Evolutionary conservation across 1,284 basidiomycete species (phyloP).

Genomic region (Ustilago loliicola): DNA sequence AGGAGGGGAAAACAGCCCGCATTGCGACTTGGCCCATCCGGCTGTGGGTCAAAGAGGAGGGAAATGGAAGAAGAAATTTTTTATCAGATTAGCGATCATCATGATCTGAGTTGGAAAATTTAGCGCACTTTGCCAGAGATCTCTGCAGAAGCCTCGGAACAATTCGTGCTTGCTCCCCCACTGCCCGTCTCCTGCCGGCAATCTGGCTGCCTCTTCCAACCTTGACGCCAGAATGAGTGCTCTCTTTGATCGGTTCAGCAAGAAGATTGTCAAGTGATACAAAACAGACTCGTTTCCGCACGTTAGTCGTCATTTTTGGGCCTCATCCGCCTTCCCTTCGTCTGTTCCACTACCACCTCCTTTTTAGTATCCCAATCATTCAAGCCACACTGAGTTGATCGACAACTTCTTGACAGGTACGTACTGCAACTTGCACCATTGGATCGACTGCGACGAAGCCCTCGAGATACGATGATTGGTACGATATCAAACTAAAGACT

Average conservation of each 20-base stretch:
- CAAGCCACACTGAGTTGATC: not conserved
- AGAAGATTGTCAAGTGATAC: not conserved
- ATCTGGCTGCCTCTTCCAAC: not conserved
- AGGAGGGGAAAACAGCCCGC: not conserved
- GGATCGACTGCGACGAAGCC: no score
- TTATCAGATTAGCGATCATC: conserved; percentile 38
- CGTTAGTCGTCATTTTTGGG: not conserved
- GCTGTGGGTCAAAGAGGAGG: no score
- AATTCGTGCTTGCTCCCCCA: not conserved
- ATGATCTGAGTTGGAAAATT: conserved; percentile 20
- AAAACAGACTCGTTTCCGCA: not conserved
- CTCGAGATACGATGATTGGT: no score
- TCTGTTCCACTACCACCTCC: not conserved
- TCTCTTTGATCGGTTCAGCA: not conserved
- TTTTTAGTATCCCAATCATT: not conserved
- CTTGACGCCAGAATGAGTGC: not conserved
- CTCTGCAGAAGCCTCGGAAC: not conserved
- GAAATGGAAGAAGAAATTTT: conserved; percentile 15
- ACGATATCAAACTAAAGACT: no score
- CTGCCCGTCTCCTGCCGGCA: not conserved
- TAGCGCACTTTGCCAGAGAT: conserved; percentile 8
- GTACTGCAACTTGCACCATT: not conserved
- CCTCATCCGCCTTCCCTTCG: not conserved
- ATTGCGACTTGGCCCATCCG: not conserved
- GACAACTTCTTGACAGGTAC: not conserved